A percentile compares a stretch with the other conserved stretches of the same genome.
phyloP scores from a whole-genome alignment of 768 basidiomycete genomes.

The Plicaturopsis crispa region DNA sequence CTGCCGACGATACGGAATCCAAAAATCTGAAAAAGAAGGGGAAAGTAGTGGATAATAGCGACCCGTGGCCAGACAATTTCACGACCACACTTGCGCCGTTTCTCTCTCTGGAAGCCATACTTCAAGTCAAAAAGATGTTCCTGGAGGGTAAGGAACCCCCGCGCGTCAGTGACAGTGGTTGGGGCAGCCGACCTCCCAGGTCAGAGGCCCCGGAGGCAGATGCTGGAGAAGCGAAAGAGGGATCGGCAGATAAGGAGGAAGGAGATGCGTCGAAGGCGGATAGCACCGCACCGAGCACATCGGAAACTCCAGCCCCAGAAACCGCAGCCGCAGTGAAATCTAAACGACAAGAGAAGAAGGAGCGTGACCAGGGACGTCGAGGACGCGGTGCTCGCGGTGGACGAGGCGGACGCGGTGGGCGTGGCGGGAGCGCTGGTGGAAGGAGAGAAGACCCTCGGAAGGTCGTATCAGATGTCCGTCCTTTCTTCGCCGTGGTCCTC shows the following conservation, averaged over 20 bases:
- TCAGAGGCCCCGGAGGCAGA: conserved; percentile 19
- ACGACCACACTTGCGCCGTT: conserved; percentile 48
- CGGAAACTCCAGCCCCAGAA: conserved; percentile 9
- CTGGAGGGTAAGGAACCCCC: conserved; percentile 80
- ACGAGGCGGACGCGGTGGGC: conserved; percentile 41
- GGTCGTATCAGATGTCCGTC: conserved; percentile 75
- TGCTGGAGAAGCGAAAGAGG: conserved; percentile 13
- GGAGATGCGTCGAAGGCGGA: too few species aligned
- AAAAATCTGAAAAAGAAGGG: conserved; percentile 11
- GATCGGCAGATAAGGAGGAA: too few species aligned
- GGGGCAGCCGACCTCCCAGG: conserved; percentile 45
- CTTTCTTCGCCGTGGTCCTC: conserved; percentile 10
- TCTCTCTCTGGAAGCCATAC: conserved; percentile 54
- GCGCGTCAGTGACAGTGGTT: conserved; percentile 65
- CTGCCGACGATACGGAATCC: conserved; percentile 4
- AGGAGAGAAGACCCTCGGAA: conserved; percentile 60
- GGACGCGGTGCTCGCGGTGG: conserved; percentile 33
- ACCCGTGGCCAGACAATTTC: conserved; percentile 64
- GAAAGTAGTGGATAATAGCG: conserved; percentile 18
- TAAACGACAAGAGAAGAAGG: not conserved
- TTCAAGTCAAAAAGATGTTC: conserved; percentile 62
- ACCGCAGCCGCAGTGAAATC: conserved; percentile 1
- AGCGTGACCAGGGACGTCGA: conserved; percentile 26
- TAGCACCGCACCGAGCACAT: too few species aligned
- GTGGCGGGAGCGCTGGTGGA: conserved; percentile 33